Percentiles rank a stretch among this genome's conserved stretches.
Conservation (phyloP, 108 stramenopile genomes). For the Nannochloropsis oceanica region DNA sequence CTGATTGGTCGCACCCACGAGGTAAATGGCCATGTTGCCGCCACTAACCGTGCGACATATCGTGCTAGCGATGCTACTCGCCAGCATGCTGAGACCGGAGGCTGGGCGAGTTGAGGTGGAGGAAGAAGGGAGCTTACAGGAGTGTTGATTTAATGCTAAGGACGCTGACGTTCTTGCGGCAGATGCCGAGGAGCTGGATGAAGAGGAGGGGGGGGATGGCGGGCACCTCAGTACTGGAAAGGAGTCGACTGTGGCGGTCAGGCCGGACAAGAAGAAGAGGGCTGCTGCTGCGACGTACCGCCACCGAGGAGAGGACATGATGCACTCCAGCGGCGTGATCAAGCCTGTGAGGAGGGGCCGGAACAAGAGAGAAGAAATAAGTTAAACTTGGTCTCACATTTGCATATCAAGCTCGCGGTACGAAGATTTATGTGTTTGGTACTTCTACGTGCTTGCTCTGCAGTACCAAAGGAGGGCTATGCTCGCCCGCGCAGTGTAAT, state of each 20-base stretch:
- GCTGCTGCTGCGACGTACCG: neutral
- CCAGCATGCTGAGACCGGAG: neutral
- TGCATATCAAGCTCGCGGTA: too few species aligned
- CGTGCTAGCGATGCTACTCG: neutral
- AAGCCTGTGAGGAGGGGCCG: too few species aligned
- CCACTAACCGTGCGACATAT: neutral
- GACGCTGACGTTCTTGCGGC: neutral
- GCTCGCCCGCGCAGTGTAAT: too few species aligned
- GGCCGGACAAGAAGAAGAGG: neutral
- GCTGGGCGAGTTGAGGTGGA: neutral
- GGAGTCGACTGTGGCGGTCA: neutral
- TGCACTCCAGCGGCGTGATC: too few species aligned
- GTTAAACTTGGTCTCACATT: too few species aligned
- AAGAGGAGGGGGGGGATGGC: neutral
- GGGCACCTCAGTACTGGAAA: neutral
- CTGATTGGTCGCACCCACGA: neutral
- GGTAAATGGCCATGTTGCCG: neutral
- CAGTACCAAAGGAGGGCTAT: too few species aligned
- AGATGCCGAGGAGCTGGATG: neutral
- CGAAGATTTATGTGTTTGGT: too few species aligned
- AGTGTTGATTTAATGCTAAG: neutral
- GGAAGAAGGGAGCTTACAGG: neutral
- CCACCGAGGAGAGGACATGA: neutral
- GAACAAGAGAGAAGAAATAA: too few species aligned
- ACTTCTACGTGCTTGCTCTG: too few species aligned